Evolutionary conservation across 2,329 filamentous ascomycete species (phyloP).

Genomic region (Pseudogymnoascus sp.): DNA sequence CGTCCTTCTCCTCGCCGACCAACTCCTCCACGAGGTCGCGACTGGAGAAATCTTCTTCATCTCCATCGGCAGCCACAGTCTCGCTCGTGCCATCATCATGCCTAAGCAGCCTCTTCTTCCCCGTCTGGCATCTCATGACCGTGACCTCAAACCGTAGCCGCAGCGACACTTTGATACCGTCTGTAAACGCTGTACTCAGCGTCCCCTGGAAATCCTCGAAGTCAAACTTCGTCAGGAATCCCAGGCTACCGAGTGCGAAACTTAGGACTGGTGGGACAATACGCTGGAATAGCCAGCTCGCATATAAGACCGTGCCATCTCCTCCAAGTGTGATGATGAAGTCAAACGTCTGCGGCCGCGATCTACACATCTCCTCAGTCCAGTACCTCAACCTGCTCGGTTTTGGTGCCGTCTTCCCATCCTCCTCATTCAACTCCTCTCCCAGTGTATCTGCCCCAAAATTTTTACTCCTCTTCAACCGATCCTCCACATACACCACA

Average conservation of each 20-base stretch:
- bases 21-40: conserved; percentile 83
- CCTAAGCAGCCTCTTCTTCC: conserved; percentile 28
- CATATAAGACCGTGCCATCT: conserved; percentile 94
- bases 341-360: conserved; percentile 80
- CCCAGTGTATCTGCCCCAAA: conserved; percentile 66
- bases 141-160: conserved; percentile 88
- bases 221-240: conserved; percentile 95
- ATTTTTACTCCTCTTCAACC: conserved; percentile 58
- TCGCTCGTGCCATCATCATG: conserved; percentile 19
- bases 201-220: conserved; percentile 67
- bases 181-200: conserved; percentile 63
- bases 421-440: conserved; percentile 32
- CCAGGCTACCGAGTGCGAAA: conserved; percentile 84
- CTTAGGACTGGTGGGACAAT: conserved; percentile 90
- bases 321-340: conserved; percentile 88
- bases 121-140: conserved; percentile 70
- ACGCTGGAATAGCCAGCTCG: conserved; percentile 93
- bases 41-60: conserved; percentile 31
- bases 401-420: conserved; percentile 19
- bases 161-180: conserved; percentile 83
- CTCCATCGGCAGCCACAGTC: background rate
- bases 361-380: conserved; percentile 70
- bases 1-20: conserved; percentile 76
- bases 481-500: conserved; percentile 76
- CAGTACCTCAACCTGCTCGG: conserved; percentile 65